These are phyloP conservation scores for Megacollybia marginata DNA, from an alignment of 768 basidiomycete genomes.

Conservation along the genomic window DNA sequence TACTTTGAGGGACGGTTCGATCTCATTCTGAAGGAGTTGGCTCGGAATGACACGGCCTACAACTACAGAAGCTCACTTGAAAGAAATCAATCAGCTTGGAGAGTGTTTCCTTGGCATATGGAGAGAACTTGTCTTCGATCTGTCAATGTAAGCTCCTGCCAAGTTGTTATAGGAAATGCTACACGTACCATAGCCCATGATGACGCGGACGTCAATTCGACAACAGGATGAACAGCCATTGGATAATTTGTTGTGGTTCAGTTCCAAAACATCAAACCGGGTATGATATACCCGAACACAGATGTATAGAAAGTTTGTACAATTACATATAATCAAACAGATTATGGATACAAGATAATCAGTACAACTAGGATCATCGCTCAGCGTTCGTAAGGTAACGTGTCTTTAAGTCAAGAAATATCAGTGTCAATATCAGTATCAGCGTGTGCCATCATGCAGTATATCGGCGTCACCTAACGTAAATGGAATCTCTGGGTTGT, in stretches of 20 bases:
- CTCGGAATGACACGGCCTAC: not conserved
- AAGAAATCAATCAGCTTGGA: slow-evolving; percentile 80
- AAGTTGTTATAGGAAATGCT: not conserved
- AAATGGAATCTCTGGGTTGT: slow-evolving; percentile 75
- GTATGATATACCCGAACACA: too few relatives aligned
- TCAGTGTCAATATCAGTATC: not conserved
- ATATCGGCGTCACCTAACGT: slow-evolving; percentile 40
- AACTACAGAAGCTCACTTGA: slow-evolving; percentile 41
- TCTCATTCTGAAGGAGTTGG: slow-evolving; percentile 64
- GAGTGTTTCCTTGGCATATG: slow-evolving; percentile 81
- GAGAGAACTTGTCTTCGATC: slow-evolving; percentile 91
- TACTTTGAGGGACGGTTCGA: slow-evolving; percentile 69
- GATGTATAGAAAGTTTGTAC: too few relatives aligned
- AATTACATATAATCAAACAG: too few relatives aligned
- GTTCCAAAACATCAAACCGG: too few relatives aligned
- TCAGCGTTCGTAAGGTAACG: not conserved
- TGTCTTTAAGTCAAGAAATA: not conserved
- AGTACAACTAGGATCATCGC: not conserved
- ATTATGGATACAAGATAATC: not conserved
- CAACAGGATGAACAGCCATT: slow-evolving; percentile 66
- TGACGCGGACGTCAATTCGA: slow-evolving; percentile 71
- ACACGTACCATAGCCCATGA: slow-evolving; percentile 79
- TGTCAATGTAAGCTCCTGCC: slow-evolving; percentile 17
- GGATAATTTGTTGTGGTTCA: not conserved
- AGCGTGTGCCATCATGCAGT: slow-evolving; percentile 3